Percentiles rank a stretch among this genome's conserved stretches.
phyloP scores from a whole-genome alignment of 345 rosid genomes.

The Schrenkiella parvula region DNA sequence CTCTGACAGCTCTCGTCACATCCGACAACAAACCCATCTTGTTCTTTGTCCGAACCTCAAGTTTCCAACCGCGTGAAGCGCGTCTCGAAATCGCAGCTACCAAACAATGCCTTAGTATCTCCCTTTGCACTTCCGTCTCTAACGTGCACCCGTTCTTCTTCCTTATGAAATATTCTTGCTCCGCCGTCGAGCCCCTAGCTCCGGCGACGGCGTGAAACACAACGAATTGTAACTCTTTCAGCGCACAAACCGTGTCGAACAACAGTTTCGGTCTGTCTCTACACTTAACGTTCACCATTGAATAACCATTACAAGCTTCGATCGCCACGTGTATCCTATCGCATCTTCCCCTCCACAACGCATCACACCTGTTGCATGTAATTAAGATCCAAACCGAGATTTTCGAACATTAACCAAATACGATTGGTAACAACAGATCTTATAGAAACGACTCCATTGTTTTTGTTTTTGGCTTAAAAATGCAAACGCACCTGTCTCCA shows the following conservation, averaged over 20 bases:
- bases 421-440: not conserved
- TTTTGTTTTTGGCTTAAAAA: too few relatives aligned
- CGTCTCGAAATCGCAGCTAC: conserved; percentile 80
- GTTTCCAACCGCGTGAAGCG: conserved; percentile 57
- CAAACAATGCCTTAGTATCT: conserved; percentile 50
- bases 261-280: conserved; percentile 78
- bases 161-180: conserved; percentile 86
- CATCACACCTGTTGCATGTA: conserved; percentile 27
- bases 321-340: conserved; percentile 53
- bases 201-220: conserved; percentile 84
- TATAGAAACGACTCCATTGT: too few relatives aligned
- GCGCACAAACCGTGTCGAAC: conserved; percentile 76
- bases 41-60: conserved; percentile 54
- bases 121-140: conserved; percentile 55
- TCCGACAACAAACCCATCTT: conserved; percentile 62
- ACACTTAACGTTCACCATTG: conserved; percentile 59
- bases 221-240: conserved; percentile 72
- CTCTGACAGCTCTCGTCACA: conserved; percentile 58
- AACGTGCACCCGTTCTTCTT: conserved; percentile 67
- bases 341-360: conserved; percentile 38
- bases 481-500: conserved; percentile 30
- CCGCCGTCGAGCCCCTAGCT: conserved; percentile 61
- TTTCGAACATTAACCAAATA: not conserved
- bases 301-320: conserved; percentile 74
- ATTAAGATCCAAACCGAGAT: not conserved